A percentile compares a stretch with the other conserved stretches of the same genome.
Evolutionary conservation across 2,329 filamentous ascomycete genomes (phyloP).

Genomic region (Venturia asperata): DNA sequence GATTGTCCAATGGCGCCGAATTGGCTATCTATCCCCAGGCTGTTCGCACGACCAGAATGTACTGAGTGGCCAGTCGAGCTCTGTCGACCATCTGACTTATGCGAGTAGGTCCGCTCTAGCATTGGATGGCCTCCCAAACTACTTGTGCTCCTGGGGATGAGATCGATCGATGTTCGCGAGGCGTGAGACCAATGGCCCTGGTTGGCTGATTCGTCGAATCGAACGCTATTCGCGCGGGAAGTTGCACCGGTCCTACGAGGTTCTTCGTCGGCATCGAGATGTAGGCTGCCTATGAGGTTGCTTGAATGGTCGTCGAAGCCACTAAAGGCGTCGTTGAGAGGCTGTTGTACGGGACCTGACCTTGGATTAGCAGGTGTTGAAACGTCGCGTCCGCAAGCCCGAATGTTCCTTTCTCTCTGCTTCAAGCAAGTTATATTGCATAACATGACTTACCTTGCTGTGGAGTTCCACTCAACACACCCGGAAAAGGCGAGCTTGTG

Average conservation of each 20-base stretch:
- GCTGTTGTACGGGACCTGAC: constrained; percentile 69
- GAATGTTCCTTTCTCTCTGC: not conserved
- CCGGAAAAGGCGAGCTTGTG: constrained; percentile 79
- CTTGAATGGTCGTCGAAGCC: constrained; percentile 82
- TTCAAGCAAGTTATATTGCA: constrained; percentile 1
- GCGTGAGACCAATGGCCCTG: constrained; percentile 84
- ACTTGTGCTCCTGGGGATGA: constrained; percentile 71
- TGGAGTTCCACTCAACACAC: constrained; percentile 70
- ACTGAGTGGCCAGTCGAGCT: constrained; percentile 85
- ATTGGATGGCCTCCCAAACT: constrained; percentile 70
- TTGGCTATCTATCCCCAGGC: constrained; percentile 75
- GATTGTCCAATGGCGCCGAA: constrained; percentile 57
- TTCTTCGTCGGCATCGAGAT: constrained; percentile 81
- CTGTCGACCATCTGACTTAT: constrained; percentile 91
- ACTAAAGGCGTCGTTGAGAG: constrained; percentile 78
- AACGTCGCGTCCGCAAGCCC: not conserved
- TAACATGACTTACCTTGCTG: constrained; percentile 65
- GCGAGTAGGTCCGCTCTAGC: constrained; percentile 85
- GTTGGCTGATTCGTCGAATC: constrained; percentile 92
- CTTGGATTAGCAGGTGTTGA: constrained; percentile 7
- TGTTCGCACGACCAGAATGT: constrained; percentile 78
- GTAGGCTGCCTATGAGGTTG: constrained; percentile 70
- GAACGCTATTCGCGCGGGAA: constrained; percentile 91
- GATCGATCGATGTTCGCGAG: constrained; percentile 75
- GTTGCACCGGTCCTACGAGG: constrained; percentile 76